Base-by-base conservation (phyloP, 1,284 basidiomycete species). In the Microbotryum saponariae region DNA sequence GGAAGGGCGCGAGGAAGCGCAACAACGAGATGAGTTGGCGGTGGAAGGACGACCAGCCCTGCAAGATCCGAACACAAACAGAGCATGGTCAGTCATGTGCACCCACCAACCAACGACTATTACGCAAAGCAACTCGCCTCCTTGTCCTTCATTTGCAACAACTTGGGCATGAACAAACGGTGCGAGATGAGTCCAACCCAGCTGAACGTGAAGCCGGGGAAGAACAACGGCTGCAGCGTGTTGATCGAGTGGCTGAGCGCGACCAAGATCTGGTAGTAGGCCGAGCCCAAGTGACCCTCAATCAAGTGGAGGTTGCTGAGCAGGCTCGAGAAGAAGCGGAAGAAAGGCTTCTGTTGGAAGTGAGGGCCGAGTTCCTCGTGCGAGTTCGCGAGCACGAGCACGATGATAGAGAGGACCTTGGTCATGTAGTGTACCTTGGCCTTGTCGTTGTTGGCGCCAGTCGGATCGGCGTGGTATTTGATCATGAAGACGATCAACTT, bases 321-420 rank as follows among this genome's bases (percentile, higher is more conserved):
- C 67, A 98, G 82, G 75, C 90, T 96, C 18, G 92, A 97, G 79
- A 98, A 98, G 79, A 98, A 94, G 61, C 96, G 84, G 79, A 94
- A 94, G 82, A 97, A 98, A 2, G 96, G 94, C 76, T 97, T 93
- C 77, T 97, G 93, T 75, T 94, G 89, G 81, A 98, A 98, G 57
- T 84, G 81, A 2, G 83, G 78, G 4, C 90, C 91, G 74, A 91
- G 86, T 72, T 97, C 91, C 76, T 98, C 91, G 74, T 98, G 94
- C 76, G 88, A 83, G 73, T 93, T 91, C 48, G 96, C 91, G 55
- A 99, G 79, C 45, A 97, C 92, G 64, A 98, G 84, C 51, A 97
- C 91, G 73, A 97, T 88, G 76, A 98, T 98, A 10, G 93, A 96
- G 60, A 98, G 78, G 64, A 98, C 96, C 80, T 98, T 98, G 67